Base-by-base conservation (phyloP, 305 asterid genomes). In the Fraxinus velutina region DNA sequence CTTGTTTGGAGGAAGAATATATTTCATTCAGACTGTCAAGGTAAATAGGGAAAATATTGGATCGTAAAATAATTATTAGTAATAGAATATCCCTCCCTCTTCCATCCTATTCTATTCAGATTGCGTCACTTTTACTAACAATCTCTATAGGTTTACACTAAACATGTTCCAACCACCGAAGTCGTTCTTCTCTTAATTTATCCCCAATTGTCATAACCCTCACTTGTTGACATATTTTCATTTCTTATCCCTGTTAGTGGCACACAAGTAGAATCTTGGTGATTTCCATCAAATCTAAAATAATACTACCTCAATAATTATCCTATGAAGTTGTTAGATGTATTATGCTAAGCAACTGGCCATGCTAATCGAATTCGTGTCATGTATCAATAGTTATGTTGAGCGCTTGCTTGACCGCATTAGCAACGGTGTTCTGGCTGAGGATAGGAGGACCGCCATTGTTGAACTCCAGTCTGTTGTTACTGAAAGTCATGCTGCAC, bases 341-440 rank as follows among this genome's bases (percentile, higher is more conserved):
- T 10, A 29, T 78, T 75, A 75, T 47, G 55, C 66, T 73, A 34
- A 76, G 73, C 32, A 42, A 34, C 74, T 36, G 72, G 72, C 34
- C 78, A n/a, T 76, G 27, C 29, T 50, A 44, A 39, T 72, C 60
- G 19, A 77, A 76, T 47, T 50, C 62, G 3, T 80, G 80, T 50
- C 71, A 86, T 81, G 37, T 86, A 64, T 64, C 82, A 6, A 81
- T 86, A 96, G 99, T 85, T 94, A 93, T 88, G 93, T 94, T 0
- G 99, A 96, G 86, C 96, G 97, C 86, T 90, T 96, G 88, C 93
- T 96, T 82, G 99, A 96, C 84, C 97, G 99, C 78, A 92, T 96
- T 79, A 93, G 98, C 91, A 92, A 94, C 13, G 97, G 97, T 78
- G 89, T 80, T 77, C 90, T 93, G 85, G 96, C 98, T 73, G 99